Conservation (phyloP, 2,329 filamentous ascomycete genomes). For the Dactylellina parvicollis region DNA sequence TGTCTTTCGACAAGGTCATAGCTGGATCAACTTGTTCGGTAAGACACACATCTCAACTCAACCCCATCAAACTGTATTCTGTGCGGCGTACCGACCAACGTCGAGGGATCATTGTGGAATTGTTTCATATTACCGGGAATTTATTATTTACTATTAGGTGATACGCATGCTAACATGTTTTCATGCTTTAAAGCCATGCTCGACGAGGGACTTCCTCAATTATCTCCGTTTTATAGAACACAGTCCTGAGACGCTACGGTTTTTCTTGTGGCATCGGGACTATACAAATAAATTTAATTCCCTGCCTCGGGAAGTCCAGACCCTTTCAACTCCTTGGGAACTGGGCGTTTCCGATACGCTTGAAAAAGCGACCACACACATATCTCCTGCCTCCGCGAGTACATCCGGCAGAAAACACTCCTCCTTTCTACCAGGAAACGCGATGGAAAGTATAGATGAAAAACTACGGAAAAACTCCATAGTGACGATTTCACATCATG, state of each 20-base stretch:
- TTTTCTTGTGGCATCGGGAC: slow-evolving; percentile 50
- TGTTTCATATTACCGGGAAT: background rate
- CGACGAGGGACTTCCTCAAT: slow-evolving; percentile 50
- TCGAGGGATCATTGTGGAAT: background rate
- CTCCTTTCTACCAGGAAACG: slow-evolving; percentile 34
- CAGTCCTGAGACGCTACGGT: slow-evolving; percentile 46
- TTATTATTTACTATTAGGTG: background rate
- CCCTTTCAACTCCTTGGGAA: slow-evolving; percentile 43
- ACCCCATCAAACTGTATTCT: background rate
- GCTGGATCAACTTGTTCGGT: slow-evolving; percentile 52
- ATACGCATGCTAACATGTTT: slow-evolving; percentile 6
- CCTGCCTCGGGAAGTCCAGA: slow-evolving; percentile 33
- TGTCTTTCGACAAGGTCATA: slow-evolving; percentile 51
- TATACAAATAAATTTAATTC: slow-evolving; percentile 47
- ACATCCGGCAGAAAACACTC: slow-evolving; percentile 38
- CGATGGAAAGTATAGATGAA: slow-evolving; percentile 45
- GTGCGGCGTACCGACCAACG: background rate
- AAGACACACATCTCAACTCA: slow-evolving; percentile 19
- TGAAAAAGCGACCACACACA: slow-evolving; percentile 45
- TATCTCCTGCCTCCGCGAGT: slow-evolving; percentile 43
- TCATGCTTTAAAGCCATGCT: slow-evolving; percentile 38
- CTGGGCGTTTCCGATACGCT: slow-evolving; percentile 39
- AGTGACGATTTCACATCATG: slow-evolving; percentile 49
- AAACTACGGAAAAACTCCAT: slow-evolving; percentile 42
- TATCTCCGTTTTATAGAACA: slow-evolving; percentile 54